These are phyloP conservation scores for Seiridium cupressi DNA, from an alignment of 2,329 filamentous ascomycete genomes.

Conservation along the genomic window DNA sequence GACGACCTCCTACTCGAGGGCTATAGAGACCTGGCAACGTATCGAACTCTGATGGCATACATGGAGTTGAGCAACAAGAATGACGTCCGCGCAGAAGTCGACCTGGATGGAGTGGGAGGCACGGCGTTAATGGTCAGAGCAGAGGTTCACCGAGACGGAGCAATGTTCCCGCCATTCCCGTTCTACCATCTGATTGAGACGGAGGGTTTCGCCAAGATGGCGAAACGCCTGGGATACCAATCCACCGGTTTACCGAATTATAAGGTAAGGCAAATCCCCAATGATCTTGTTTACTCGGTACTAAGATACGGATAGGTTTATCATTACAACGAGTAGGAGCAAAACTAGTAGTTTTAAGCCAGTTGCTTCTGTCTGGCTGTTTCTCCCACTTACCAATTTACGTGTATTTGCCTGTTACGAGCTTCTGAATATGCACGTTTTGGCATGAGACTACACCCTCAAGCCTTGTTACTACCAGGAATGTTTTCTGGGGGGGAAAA, in stretches of 20 bases:
- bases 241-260: conserved; percentile 93
- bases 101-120: conserved; percentile 89
- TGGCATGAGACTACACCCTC: background rate
- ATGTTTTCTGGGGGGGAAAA: background rate
- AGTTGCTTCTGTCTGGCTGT: background rate
- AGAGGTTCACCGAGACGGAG: conserved; percentile 93
- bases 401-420: background rate
- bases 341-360: background rate
- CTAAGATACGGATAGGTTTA: conserved; percentile 60
- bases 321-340: conserved; percentile 78
- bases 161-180: conserved; percentile 96
- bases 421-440: background rate
- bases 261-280: conserved; percentile 61
- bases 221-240: conserved; percentile 80
- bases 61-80: conserved; percentile 58
- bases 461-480: conserved; percentile 6
- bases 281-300: background rate
- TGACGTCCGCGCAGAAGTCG: conserved; percentile 62
- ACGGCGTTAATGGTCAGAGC: conserved; percentile 92
- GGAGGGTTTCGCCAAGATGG: conserved; percentile 98
- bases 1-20: conserved; percentile 94
- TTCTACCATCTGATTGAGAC: conserved; percentile 98
- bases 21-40: conserved; percentile 90
- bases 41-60: conserved; percentile 86
- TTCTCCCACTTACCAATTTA: background rate